Base-by-base conservation (phyloP, 345 rosid genomes). In the Camelina hispida region DNA sequence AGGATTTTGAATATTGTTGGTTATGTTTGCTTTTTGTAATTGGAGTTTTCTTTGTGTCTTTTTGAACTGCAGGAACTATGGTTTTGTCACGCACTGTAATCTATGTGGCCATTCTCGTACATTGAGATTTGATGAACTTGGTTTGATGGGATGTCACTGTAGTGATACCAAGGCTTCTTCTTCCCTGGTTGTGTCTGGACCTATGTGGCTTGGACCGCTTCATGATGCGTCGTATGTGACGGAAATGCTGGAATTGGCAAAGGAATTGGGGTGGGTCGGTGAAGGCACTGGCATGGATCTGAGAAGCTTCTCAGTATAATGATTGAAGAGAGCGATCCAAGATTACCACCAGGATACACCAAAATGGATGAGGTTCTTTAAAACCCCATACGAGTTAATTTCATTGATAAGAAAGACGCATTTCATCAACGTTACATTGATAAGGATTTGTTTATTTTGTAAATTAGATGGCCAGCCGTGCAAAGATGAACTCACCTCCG, bases 171-270 rank as follows among this genome's bases (percentile, higher is more conserved):
- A 82, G 76, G 92, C 65, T 68, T 69, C 85, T 59, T 48, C 86
- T 48, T 83, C 90, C 5, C 73, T 81, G 10, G 81, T 80, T 18
- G 87, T 89, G 11, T 86, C 96, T 0, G 98, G 91, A 55, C 95
- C 98, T 43, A 48, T 94, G 53, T 91, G 96, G 97, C 85, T 84
- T 35, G 98, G 96, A 63, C 89, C 96, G 43, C 95, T 94, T 76
- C 98, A 91, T 57, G 75, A 79, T 23, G 82, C 82, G 34, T 58
- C 84, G n/a, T 87, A 85, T 77, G 73, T 88, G 12, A 80, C 67
- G 23, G 89, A 88, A 20, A 90, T 94, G 93, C 66, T 81, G 80
- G 83, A 80, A 25, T 69, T 91, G 79, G 95, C 96, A 3, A 78
- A 84, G 75, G 74, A 87, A 55, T 83, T 89, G 93, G 94, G 87